Evolutionary conservation across 2,329 filamentous ascomycete genomes (phyloP).

Genomic region (Didymella lethalis): DNA sequence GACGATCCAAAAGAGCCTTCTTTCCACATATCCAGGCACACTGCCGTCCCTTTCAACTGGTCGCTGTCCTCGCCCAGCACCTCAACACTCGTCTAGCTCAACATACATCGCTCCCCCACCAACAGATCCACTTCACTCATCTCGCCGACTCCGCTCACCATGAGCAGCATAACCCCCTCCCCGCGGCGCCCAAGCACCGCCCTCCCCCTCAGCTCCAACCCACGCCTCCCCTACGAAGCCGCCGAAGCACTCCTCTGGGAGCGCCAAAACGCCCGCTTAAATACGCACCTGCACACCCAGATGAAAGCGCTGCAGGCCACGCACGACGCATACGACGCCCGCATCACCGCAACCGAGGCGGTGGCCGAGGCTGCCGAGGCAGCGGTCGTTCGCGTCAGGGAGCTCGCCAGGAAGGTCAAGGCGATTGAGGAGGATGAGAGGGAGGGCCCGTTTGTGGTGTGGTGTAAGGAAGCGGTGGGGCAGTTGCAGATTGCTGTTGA

Average conservation of each 20-base stretch:
- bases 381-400: conserved; percentile 22
- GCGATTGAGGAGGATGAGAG: conserved; percentile 37
- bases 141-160: not conserved
- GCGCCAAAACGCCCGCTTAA: conserved; percentile 51
- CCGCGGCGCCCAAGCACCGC: conserved; percentile 24
- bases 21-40: not conserved
- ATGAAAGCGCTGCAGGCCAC: conserved; percentile 47
- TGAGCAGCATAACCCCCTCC: conserved; percentile 20
- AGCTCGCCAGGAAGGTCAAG: conserved; percentile 31
- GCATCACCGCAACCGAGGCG: conserved; percentile 34
- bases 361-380: conserved; percentile 27
- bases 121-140: not conserved
- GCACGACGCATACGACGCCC: conserved; percentile 28
- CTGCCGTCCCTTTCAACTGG: not conserved
- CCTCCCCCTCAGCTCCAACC: conserved; percentile 5
- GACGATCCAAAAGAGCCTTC: not conserved
- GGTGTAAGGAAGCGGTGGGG: conserved; percentile 26
- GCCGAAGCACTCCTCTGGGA: conserved; percentile 51
- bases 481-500: conserved; percentile 27
- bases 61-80: not conserved
- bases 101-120: not conserved
- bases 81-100: not conserved
- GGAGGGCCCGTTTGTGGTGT: conserved; percentile 32
- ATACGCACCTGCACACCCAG: conserved; percentile 46
- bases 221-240: conserved; percentile 31